Evolutionary conservation across 108 stramenopile genomes (phyloP), one percentile per base, ranked within the genome.

Genomic region (Nitzschia sp.): DNA sequence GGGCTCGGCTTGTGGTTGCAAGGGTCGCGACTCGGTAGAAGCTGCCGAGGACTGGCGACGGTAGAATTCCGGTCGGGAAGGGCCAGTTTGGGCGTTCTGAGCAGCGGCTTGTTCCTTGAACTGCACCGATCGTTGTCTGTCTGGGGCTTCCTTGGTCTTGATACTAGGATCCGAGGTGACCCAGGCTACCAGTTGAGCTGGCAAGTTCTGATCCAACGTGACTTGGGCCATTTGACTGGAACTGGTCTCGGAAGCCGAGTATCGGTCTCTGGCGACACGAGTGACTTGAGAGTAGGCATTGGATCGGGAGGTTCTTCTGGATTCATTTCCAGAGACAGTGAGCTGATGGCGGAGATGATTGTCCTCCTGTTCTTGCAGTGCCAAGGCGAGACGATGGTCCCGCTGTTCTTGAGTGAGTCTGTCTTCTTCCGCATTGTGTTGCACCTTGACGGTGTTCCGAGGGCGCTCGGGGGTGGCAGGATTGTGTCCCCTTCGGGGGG

Each of bases 401-500:
- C 38, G 26, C 26, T 65, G 26, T 41, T 65, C 72, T 58, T 73
- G 72, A 10, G 61, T 55, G 37, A 69, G 15, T 2, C 48, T 34
- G 7, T 15, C 24, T 22, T 41, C 9, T 3, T 62, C 61, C 9
- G 5, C 15, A 22, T 62, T 19, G 15, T 19, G 17, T 44, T 19
- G n/a, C 17, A 22, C 22, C 39, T 34, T 39, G n/a, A 7, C 37
- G 1, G 61, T 42, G 7, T 62, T 62, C 8, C 2, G 2, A 12
- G 61, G 21, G 3, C 37, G 22, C 8, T 41, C 11, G 22, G 42
- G 10, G 42, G 22, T 44, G 43, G 42, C 62, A 10, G 53, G 48
- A 6, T 42, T 20, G 21, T 74, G 67, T 17, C 73, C 9, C 9
- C 54, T 80, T 50, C 79, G 81, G 55, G 75, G 84, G 9, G 73